A percentile compares a stretch with the other conserved stretches of the same genome.
Conservation (phyloP, 495 filamentous ascomycete species). For the Lasiosphaeria miniovina region DNA sequence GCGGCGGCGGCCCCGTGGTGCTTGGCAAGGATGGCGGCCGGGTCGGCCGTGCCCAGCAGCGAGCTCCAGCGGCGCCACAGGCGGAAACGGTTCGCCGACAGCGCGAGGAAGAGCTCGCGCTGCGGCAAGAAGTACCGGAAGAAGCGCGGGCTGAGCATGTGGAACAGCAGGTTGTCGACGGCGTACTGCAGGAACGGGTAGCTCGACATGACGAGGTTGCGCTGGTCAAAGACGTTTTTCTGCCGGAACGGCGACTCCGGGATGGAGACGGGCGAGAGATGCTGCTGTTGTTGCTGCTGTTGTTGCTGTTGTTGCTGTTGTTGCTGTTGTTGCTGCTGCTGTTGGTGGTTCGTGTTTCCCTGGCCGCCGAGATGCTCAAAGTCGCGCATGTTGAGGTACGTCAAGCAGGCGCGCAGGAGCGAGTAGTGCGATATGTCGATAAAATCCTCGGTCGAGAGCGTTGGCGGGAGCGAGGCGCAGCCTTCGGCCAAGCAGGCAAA, state of each 20-base stretch:
- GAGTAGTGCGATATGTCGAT: conserved; percentile 34
- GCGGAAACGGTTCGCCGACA: conserved; percentile 27
- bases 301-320: neutral
- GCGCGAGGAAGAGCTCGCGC: conserved; percentile 21
- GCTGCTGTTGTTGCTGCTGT: neutral
- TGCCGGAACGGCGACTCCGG: conserved; percentile 9
- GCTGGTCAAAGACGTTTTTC: conserved; percentile 21
- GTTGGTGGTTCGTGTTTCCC: neutral
- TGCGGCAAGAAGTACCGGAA: conserved; percentile 40
- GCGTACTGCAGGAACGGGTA: conserved; percentile 39
- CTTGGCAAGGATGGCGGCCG: conserved; percentile 19
- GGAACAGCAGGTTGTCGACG: conserved; percentile 34
- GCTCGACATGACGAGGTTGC: conserved; percentile 28
- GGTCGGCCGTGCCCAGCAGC: conserved; percentile 30
- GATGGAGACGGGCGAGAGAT: neutral
- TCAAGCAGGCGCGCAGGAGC: conserved; percentile 33
- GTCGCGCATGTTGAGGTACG: conserved; percentile 38
- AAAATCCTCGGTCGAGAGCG: conserved; percentile 17
- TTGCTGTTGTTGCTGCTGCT: neutral
- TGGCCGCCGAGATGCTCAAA: conserved; percentile 29
- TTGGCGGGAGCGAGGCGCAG: conserved; percentile 11
- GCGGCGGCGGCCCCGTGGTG: conserved; percentile 8
- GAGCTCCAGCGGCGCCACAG: conserved; percentile 39
- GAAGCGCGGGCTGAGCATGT: conserved; percentile 29
- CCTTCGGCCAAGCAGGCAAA: conserved; percentile 28